Evolutionary conservation across 148 eudicot genomes (phyloP).

Genomic region (Chenopodium berlandieri): DNA sequence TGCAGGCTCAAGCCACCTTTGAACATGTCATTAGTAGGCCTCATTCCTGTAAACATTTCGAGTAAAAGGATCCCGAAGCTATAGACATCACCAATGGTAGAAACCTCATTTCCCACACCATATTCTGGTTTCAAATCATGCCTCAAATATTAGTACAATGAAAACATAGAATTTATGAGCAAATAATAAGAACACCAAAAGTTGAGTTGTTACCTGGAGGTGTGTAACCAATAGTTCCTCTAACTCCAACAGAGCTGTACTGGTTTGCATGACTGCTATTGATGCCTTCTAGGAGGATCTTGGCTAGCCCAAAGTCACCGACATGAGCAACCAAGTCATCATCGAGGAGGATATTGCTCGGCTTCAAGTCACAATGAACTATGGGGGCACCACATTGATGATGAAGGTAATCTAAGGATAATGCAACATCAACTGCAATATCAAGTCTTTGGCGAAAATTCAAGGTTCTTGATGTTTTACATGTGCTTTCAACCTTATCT

Average conservation of each 20-base stretch:
- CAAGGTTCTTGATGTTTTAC: neutral
- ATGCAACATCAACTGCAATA: constrained; percentile 37
- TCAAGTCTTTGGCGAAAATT: constrained; percentile 19
- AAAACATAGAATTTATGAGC: neutral
- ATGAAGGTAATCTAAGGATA: constrained; percentile 43
- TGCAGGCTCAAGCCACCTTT: constrained; percentile 21
- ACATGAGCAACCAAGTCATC: too few species aligned
- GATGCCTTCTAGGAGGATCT: too few species aligned
- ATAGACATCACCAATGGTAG: constrained; percentile 28
- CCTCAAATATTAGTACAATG: neutral
- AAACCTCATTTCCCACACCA: constrained; percentile 27
- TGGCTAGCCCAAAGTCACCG: too few species aligned
- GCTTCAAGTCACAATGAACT: constrained; percentile 42
- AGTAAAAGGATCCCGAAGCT: constrained; percentile 34
- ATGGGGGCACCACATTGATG: constrained; percentile 19
- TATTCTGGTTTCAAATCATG: constrained; percentile 20
- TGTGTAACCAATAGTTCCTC: too few species aligned
- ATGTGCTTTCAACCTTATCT: neutral
- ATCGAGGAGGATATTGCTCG: constrained; percentile 21
- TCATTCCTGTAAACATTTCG: constrained; percentile 31
- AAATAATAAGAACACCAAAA: too few species aligned
- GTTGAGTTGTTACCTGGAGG: too few species aligned
- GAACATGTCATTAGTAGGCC: constrained; percentile 27
- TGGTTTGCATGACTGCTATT: too few species aligned
- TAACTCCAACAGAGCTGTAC: too few species aligned